Percentiles rank a stretch among this genome's conserved stretches.
Evolutionary conservation across 495 filamentous ascomycete genomes (phyloP).

Genomic region (Acidiella bohemica): DNA sequence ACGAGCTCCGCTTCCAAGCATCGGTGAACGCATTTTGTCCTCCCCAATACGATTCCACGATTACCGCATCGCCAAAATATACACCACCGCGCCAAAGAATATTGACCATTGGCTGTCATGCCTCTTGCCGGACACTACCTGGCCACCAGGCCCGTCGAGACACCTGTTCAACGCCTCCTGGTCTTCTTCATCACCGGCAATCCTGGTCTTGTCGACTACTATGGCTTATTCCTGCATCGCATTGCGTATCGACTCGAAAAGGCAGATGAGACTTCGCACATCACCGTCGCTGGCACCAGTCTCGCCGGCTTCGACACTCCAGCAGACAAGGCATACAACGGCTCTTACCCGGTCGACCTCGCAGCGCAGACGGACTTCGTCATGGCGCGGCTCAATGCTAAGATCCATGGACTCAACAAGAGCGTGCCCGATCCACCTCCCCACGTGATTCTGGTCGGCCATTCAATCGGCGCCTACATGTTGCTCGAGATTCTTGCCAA

Average conservation of each 20-base stretch:
- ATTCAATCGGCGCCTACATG: slow-evolving; percentile 28
- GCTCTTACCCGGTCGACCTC: neutral
- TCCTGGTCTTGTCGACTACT: slow-evolving; percentile 74
- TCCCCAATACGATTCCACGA: too few species aligned
- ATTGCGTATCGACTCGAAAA: slow-evolving; percentile 28
- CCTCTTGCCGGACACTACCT: too few species aligned
- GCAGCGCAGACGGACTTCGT: neutral
- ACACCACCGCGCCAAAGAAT: too few species aligned
- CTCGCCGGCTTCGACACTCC: slow-evolving; percentile 53
- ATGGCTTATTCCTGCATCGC: slow-evolving; percentile 53
- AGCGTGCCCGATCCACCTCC: slow-evolving; percentile 1
- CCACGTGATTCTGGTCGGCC: slow-evolving; percentile 55
- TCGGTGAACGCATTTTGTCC: too few species aligned
- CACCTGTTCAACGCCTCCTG: slow-evolving; percentile 14
- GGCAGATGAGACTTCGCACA: slow-evolving; percentile 11
- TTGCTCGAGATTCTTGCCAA: slow-evolving; percentile 20
- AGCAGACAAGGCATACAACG: neutral
- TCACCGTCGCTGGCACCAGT: slow-evolving; percentile 55
- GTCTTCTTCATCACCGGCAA: slow-evolving; percentile 75
- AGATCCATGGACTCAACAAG: slow-evolving; percentile 26
- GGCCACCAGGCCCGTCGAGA: too few species aligned
- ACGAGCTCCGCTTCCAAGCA: too few species aligned
- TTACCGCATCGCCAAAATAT: too few species aligned
- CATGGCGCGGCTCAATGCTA: too few species aligned
- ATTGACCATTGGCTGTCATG: too few species aligned